Percentiles rank a stretch among this genome's conserved stretches.
Evolutionary conservation across 768 basidiomycete species (phyloP).

Genomic region (Phylloporus rhodoxanthus): DNA sequence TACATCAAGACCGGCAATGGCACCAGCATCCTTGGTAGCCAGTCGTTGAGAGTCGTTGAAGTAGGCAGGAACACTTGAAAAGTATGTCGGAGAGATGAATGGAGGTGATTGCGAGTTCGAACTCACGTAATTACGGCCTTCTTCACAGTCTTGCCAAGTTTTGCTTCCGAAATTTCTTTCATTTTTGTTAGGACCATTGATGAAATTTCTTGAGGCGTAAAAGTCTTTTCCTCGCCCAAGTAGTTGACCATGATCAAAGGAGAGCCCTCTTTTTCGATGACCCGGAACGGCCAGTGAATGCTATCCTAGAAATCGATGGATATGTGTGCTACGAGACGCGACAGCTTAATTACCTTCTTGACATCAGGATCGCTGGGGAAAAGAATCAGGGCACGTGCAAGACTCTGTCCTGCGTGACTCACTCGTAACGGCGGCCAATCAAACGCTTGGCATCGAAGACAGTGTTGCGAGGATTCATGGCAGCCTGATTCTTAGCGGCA

Average conservation of each 20-base stretch:
- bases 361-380: constrained; percentile 80
- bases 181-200: constrained; percentile 99
- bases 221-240: constrained; percentile 90
- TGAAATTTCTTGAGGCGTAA: constrained; percentile 99
- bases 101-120: not conserved
- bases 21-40: constrained; percentile 98
- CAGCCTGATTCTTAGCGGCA: constrained; percentile 97
- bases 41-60: constrained; percentile 99
- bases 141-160: constrained; percentile 96
- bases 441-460: constrained; percentile 99
- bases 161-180: constrained; percentile 99
- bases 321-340: not conserved
- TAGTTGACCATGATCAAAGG: constrained; percentile 96
- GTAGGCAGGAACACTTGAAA: constrained; percentile 86
- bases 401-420: constrained; percentile 24
- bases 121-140: constrained; percentile 97
- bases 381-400: constrained; percentile 1
- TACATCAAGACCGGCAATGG: constrained; percentile 96
- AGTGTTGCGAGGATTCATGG: constrained; percentile 99
- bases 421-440: constrained; percentile 97
- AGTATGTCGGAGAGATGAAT: constrained; percentile 1
- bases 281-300: constrained; percentile 95
- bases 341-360: constrained; percentile 53
- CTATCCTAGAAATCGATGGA: constrained; percentile 59
- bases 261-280: constrained; percentile 94